Evolutionary conservation across 2,329 filamentous ascomycete genomes (phyloP), one percentile per base, ranked within the genome.

Genomic region (Colletotrichum siamense): DNA sequence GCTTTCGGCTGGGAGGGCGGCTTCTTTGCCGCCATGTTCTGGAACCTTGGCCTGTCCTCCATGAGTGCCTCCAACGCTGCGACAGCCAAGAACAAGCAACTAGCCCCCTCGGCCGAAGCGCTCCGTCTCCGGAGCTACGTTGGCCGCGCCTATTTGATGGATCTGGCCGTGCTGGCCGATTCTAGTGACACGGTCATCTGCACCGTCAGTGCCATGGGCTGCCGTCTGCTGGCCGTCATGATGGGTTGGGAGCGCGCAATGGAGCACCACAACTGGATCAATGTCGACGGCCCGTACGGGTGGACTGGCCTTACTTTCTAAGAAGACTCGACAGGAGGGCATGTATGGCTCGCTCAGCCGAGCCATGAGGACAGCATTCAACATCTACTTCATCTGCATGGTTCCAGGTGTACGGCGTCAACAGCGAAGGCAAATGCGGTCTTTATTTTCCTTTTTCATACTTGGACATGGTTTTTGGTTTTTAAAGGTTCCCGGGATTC

Each of bases 1-100:
- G 91, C 93, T 2, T 92, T 95, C 55, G 95, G 95, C 34, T 98
- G 95, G 95, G 95, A 98, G 83, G 95, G 95, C 22, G 95, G 95
- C 2, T 98, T 98, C 87, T 98, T 94, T 84, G 90, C 91, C 16
- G 91, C 92, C 80, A 93, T 97, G 85, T 98, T 98, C 84, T 96
- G 94, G 92, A 94, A 92, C 67, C 87, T 98, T 1, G 95, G 94
- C 6, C 82, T 85, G n/a, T 82, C 85, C 62, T 84, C 84, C 8
- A 70, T 78, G 73, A 88, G 83, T 80, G 87, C 84, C 16, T 84
- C 79, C 22, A 83, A 84, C 36, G 81, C 81, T 6, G 82, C 79
- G 26, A 84, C 82, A 18, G 81, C 82, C n/a, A 80, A 79, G 61
- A 78, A 79, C 57, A 86, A 85, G 59, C 78, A 79, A 75, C 73